Percentiles rank a stretch among this genome's conserved stretches.
Conservation (phyloP, 2,329 filamentous ascomycete species). For the Celoporthe dispersa region DNA sequence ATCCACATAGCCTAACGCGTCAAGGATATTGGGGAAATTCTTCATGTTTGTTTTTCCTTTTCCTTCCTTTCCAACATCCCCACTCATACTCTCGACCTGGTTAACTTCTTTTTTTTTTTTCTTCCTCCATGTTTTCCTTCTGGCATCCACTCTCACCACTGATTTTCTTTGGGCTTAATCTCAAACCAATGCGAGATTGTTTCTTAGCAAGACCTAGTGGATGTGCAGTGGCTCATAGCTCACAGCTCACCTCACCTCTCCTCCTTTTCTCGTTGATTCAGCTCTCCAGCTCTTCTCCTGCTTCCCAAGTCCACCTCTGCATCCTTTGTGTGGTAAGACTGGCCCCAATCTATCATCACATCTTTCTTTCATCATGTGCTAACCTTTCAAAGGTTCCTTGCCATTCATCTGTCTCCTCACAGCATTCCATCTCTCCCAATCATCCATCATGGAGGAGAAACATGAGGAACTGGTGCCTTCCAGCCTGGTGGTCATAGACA, state of each 20-base stretch:
- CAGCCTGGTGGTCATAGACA: conserved; percentile 9
- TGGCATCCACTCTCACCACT: neutral
- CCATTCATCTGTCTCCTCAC: neutral
- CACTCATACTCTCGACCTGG: neutral
- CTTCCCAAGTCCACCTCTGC: neutral
- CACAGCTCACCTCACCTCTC: neutral
- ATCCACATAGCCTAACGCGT: neutral
- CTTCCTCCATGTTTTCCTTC: neutral
- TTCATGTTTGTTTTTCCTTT: neutral
- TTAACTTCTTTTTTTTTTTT: neutral
- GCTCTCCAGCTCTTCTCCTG: neutral
- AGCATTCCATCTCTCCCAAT: neutral
- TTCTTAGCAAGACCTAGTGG: neutral
- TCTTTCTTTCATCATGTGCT: neutral
- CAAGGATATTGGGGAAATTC: too few species aligned
- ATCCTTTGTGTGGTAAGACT: neutral
- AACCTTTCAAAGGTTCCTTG: neutral
- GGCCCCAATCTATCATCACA: neutral
- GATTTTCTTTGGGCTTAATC: neutral
- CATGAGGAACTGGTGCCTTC: neutral
- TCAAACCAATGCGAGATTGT: neutral
- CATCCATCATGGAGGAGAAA: neutral
- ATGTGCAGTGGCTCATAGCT: neutral
- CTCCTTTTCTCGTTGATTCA: neutral
- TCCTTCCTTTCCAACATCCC: too few species aligned